phyloP scores from a whole-genome alignment of 177 flowering plant species.

The Vitis hybrid region DNA sequence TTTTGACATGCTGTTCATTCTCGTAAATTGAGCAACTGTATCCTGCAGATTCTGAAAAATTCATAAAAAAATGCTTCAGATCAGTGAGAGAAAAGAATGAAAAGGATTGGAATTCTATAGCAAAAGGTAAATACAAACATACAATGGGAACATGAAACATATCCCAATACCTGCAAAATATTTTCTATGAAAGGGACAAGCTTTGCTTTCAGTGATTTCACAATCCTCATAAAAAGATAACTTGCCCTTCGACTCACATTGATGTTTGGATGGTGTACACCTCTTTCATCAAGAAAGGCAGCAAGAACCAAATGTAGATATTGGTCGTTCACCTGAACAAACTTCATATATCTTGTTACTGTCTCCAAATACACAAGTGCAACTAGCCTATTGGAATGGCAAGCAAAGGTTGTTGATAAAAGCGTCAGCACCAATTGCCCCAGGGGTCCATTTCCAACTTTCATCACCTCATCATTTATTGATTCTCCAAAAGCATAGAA shows the following conservation, averaged over 20 bases:
- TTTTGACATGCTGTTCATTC: slow-evolving; percentile 42
- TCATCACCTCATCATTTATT: slow-evolving; percentile 73
- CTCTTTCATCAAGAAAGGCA: slow-evolving; percentile 94
- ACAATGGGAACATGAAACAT: not conserved
- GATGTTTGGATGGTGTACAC: slow-evolving; percentile 81
- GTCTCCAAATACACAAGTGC: slow-evolving; percentile 91
- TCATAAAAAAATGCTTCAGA: slow-evolving; percentile 1
- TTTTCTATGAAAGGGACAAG: slow-evolving; percentile 85
- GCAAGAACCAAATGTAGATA: slow-evolving; percentile 69
- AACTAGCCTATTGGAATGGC: slow-evolving; percentile 86
- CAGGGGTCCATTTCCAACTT: slow-evolving; percentile 64
- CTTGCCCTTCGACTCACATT: slow-evolving; percentile 89
- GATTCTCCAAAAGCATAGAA: slow-evolving; percentile 87
- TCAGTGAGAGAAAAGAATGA: not conserved
- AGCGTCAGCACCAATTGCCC: slow-evolving; percentile 78
- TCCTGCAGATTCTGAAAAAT: slow-evolving; percentile 80
- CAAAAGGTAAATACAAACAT: not conserved
- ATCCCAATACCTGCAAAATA: slow-evolving; percentile 73
- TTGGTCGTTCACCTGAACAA: slow-evolving; percentile 72
- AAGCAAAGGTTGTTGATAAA: slow-evolving; percentile 66
- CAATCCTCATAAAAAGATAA: slow-evolving; percentile 94
- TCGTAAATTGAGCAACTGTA: slow-evolving; percentile 65
- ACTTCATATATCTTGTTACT: slow-evolving; percentile 75
- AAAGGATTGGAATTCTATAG: not conserved
- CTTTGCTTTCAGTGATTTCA: slow-evolving; percentile 76